Percentiles rank a stretch among this genome's conserved stretches.
phyloP scores from a whole-genome alignment of 2,329 filamentous ascomycete genomes.

The Calonectria pteridis region DNA sequence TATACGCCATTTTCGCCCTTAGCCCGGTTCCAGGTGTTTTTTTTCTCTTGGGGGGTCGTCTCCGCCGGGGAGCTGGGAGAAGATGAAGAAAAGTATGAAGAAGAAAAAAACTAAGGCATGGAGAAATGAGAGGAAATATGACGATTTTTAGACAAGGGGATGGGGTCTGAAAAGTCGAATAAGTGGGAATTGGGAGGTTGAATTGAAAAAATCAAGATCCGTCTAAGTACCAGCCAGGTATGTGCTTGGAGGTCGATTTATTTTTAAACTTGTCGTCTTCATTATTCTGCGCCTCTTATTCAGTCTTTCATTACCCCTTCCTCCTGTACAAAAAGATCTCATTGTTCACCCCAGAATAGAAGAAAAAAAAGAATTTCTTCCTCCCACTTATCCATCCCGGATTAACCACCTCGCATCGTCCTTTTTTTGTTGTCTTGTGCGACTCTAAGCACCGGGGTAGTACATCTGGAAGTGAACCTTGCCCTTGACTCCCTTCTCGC shows the following conservation, averaged over 20 bases:
- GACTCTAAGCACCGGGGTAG: slow-evolving; percentile 24
- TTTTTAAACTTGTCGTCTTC: slow-evolving; percentile 2
- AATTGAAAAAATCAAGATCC: not conserved
- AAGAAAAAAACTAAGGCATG: not conserved
- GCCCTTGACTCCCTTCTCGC: slow-evolving; percentile 4
- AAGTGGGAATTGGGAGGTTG: not conserved
- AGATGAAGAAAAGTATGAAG: not conserved
- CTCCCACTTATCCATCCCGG: not conserved
- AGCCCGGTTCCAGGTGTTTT: not conserved
- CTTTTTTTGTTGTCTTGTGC: not conserved
- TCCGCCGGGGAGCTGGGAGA: not conserved
- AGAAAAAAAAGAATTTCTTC: not conserved
- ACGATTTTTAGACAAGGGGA: not conserved
- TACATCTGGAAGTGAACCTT: slow-evolving; percentile 21
- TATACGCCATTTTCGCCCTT: not conserved
- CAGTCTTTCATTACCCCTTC: not conserved
- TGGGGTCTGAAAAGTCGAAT: not conserved
- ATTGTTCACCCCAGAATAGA: not conserved
- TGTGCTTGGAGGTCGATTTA: not conserved
- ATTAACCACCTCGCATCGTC: not conserved
- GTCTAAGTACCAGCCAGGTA: slow-evolving; percentile 11
- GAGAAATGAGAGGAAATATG: not conserved
- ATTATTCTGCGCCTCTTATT: slow-evolving; percentile 6
- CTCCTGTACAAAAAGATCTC: not conserved
- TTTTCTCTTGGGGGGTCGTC: not conserved